phyloP scores from a whole-genome alignment of 2,329 filamentous ascomycete genomes.

The Colletotrichum liriopes region DNA sequence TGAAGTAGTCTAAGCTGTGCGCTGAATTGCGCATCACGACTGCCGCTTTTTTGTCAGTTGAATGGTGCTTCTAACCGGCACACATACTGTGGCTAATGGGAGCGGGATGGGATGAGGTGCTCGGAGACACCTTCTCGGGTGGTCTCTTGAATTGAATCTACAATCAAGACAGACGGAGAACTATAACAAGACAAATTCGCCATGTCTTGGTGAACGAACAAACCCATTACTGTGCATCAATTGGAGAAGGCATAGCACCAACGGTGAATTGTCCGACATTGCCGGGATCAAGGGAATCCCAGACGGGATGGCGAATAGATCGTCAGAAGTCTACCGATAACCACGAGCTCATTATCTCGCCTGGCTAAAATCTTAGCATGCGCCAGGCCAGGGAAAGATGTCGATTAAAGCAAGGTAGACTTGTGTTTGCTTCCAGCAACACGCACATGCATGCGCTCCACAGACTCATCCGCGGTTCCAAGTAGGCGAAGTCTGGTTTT shows the following conservation, averaged over 20 bases:
- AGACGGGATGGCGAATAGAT: not conserved
- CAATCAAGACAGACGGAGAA: not conserved
- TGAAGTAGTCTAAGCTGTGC: no score
- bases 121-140: not conserved
- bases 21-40: no score
- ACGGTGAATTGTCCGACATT: not conserved
- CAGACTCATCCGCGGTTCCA: no score
- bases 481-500: not conserved
- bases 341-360: not conserved
- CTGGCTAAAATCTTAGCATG: not conserved
- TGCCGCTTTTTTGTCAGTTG: no score
- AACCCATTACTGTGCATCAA: not conserved
- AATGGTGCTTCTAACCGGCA: no score
- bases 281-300: not conserved
- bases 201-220: not conserved
- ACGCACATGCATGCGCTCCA: constrained; percentile 14
- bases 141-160: not conserved
- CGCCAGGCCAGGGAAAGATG: not conserved
- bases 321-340: not conserved
- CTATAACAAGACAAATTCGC: no score
- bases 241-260: not conserved
- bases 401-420: not conserved
- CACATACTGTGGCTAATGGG: no score
- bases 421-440: not conserved
- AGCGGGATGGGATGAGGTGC: no score